A percentile compares a stretch with the other conserved stretches of the same genome.
phyloP scores from a whole-genome alignment of 129 eudicot species.

The Pulicaria dysenterica region DNA sequence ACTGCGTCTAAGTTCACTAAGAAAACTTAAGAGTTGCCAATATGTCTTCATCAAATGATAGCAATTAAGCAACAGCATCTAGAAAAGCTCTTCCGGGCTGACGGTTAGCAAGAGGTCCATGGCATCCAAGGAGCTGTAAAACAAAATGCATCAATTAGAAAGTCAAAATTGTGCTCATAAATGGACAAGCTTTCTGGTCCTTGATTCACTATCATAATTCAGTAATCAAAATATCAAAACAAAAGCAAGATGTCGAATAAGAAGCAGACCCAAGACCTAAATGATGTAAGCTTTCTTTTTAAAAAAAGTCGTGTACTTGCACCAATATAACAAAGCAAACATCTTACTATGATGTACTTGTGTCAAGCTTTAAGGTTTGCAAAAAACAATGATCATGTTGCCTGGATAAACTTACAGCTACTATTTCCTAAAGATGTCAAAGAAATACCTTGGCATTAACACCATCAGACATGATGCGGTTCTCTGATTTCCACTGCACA shows the following conservation, averaged over 20 bases:
- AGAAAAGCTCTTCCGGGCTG: constrained; percentile 83
- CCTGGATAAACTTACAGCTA: background rate
- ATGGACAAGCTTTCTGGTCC: background rate
- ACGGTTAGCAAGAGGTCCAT: constrained; percentile 77
- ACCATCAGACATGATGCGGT: constrained; percentile 72
- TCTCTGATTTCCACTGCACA: constrained; percentile 64
- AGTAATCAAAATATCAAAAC: background rate
- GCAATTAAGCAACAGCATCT: constrained; percentile 50
- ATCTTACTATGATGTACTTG: too few species aligned
- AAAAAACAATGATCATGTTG: too few species aligned
- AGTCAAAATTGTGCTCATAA: background rate
- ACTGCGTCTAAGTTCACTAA: background rate
- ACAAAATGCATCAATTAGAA: background rate
- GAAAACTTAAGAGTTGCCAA: background rate
- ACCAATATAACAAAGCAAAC: too few species aligned
- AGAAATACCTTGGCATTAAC: constrained; percentile 77
- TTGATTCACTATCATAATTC: background rate
- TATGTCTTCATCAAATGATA: background rate
- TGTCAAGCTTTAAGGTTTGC: too few species aligned
- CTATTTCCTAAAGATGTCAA: background rate
- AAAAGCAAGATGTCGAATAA: background rate
- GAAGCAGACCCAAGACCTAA: background rate
- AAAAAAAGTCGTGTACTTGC: too few species aligned
- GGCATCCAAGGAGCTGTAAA: constrained; percentile 84
- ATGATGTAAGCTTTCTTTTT: too few species aligned